A percentile compares a stretch with the other conserved stretches of the same genome.
Evolutionary conservation across 1,139 yeast species (phyloP).

Genomic region (Groenewaldozyma sp.): DNA sequence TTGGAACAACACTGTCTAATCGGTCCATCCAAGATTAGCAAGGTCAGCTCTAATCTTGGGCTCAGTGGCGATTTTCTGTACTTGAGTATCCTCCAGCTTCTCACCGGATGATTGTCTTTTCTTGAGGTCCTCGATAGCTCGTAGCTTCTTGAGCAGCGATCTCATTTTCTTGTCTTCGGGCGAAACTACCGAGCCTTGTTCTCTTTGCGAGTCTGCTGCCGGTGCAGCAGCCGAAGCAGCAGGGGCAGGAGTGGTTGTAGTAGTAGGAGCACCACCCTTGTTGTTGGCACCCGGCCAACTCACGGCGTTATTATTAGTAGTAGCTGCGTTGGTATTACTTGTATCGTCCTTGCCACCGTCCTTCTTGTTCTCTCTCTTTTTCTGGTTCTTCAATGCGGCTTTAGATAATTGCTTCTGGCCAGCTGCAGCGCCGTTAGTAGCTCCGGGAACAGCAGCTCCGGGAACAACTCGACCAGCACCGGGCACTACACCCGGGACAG

Average conservation of each 20-base stretch:
- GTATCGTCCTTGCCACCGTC: slow-evolving; percentile 29
- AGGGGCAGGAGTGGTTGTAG: slow-evolving; percentile 10
- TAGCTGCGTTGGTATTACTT: slow-evolving; percentile 17
- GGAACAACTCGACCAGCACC: slow-evolving; percentile 41
- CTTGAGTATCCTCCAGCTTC: slow-evolving; percentile 83
- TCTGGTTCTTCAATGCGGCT: slow-evolving; percentile 65
- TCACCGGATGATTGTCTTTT: slow-evolving; percentile 80
- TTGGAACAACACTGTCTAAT: too few relatives aligned
- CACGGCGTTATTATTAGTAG: slow-evolving; percentile 38
- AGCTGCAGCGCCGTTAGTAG: slow-evolving; percentile 29
- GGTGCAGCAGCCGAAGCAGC: slow-evolving; percentile 3
- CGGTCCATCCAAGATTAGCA: slow-evolving; percentile 61
- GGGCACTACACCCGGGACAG: slow-evolving; percentile 29
- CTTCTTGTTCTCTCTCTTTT: slow-evolving; percentile 66
- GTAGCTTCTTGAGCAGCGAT: slow-evolving; percentile 77
- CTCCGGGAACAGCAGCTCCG: slow-evolving; percentile 11
- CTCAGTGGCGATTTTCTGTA: slow-evolving; percentile 82
- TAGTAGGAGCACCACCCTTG: slow-evolving; percentile 18
- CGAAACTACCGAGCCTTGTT: slow-evolving; percentile 21
- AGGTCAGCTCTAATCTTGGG: slow-evolving; percentile 68
- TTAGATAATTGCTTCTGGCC: slow-evolving; percentile 40
- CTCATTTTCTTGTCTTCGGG: slow-evolving; percentile 88
- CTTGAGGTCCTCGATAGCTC: slow-evolving; percentile 88
- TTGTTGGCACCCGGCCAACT: slow-evolving; percentile 26
- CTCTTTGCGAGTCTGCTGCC: slow-evolving; percentile 18